Conservation (phyloP, 768 basidiomycete species). For the Naganishia friedmannii region DNA sequence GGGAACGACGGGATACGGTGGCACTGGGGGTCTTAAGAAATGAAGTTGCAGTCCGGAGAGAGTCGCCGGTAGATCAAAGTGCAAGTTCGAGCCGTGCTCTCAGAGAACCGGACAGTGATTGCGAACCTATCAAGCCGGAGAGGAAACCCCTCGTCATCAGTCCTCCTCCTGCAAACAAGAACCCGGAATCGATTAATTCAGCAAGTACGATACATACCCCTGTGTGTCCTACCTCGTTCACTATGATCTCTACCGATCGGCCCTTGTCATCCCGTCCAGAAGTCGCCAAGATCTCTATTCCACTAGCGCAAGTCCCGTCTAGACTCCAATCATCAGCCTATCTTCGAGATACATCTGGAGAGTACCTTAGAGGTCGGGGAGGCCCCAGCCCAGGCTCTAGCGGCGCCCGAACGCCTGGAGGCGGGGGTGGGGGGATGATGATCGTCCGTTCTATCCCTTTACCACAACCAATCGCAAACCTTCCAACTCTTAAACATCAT, state of each 20-base stretch:
- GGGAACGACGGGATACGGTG: conserved; percentile 5
- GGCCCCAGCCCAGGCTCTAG: not conserved
- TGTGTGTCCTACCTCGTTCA: too few species aligned
- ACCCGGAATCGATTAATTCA: too few species aligned
- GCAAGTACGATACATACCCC: too few species aligned
- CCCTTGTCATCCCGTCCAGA: not conserved
- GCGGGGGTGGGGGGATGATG: conserved; percentile 35
- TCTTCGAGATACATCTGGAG: not conserved
- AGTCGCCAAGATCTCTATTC: conserved; percentile 9
- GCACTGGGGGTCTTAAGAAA: too few species aligned
- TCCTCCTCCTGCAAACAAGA: too few species aligned
- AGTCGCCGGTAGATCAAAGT: not conserved
- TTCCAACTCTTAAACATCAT: conserved; percentile 40
- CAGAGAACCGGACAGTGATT: not conserved
- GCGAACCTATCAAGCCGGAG: conserved; percentile 15
- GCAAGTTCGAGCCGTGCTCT: too few species aligned
- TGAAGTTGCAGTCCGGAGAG: too few species aligned
- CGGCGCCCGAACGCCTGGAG: conserved; percentile 17
- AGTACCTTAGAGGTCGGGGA: too few species aligned
- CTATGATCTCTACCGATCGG: too few species aligned
- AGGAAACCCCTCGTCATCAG: not conserved
- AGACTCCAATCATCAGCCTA: not conserved
- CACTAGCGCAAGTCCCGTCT: not conserved
- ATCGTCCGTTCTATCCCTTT: conserved; percentile 47
- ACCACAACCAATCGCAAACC: conserved; percentile 51